Percentiles rank a stretch among this genome's conserved stretches.
Evolutionary conservation across 2,329 filamentous ascomycete species (phyloP).

Genomic region (Colletotrichum sp.): DNA sequence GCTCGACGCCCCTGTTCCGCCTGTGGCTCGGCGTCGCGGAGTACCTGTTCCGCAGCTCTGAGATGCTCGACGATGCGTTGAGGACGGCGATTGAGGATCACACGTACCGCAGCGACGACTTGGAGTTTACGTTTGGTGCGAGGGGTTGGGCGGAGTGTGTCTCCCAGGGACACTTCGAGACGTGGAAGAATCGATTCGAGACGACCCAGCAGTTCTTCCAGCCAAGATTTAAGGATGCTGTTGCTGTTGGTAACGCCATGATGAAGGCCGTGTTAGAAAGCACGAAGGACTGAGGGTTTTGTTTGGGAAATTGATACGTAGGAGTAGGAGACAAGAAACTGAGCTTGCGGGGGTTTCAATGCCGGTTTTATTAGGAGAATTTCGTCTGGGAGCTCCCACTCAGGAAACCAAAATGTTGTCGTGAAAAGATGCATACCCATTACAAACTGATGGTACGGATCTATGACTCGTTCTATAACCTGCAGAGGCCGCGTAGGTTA

Average conservation of each 20-base stretch:
- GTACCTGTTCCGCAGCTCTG: slow-evolving; percentile 86
- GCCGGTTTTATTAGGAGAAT: not conserved
- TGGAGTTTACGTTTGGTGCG: slow-evolving; percentile 98
- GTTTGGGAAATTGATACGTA: not conserved
- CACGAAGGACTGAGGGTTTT: slow-evolving; percentile 43
- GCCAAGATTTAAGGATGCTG: slow-evolving; percentile 86
- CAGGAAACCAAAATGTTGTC: not conserved
- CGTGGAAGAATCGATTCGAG: slow-evolving; percentile 90
- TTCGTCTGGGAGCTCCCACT: not conserved
- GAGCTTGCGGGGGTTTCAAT: not conserved
- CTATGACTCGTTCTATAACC: not conserved
- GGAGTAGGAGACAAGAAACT: not conserved
- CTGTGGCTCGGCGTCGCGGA: slow-evolving; percentile 98
- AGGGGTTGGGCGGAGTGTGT: slow-evolving; percentile 96
- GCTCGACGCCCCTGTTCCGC: slow-evolving; percentile 95
- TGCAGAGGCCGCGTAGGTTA: not conserved
- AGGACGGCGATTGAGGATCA: slow-evolving; percentile 87
- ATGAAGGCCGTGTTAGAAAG: slow-evolving; percentile 93
- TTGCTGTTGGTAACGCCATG: slow-evolving; percentile 92
- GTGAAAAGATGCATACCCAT: not conserved
- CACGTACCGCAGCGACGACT: slow-evolving; percentile 91
- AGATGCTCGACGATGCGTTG: slow-evolving; percentile 82
- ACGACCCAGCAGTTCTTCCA: slow-evolving; percentile 91
- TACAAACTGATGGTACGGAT: not conserved
- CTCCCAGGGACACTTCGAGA: slow-evolving; percentile 87